Evolutionary conservation across 2,329 filamentous ascomycete species (phyloP), one percentile per base, ranked within the genome.

Genomic region (Cryphonectria carpinicola): DNA sequence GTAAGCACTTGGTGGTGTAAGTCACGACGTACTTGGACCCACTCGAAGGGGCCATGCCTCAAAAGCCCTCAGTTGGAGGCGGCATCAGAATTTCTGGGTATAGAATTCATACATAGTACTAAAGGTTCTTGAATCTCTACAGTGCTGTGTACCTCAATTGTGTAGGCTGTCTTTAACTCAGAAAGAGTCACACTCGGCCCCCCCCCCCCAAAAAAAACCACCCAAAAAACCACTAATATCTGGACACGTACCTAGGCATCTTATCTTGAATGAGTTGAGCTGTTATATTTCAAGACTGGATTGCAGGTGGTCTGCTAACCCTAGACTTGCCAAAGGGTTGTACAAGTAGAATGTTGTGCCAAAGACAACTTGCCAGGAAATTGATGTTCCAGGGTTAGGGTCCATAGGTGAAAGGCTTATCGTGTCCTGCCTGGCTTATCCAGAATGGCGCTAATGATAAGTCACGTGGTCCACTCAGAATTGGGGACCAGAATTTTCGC

Each of bases 401-500:
- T 43, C 14, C 8, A 22, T 1, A n/a, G 19, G 4, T n/a, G n/a
- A 25, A 25, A 25, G 19, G 39, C 39, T 63, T 64, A 64, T 64
- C 61, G 61, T 5, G 22, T 4, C 37, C 35, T 5, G 19, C 14
- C 39, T 46, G 19, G 22, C 61, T 64, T 64, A 64, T 64, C 61
- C 39, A 17, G 14, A 19, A 25, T 13, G 61, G 61, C 61, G 61
- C 61, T 65, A 52, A 35, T 49, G 14, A 13, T 22, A 35, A 65
- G 63, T 65, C 63, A 65, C 63, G 63, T 65, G 63, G 63, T 49
- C 63, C 63, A 65, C 63, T 43, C 41, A 46, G 22, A 43, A 43
- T 11, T 43, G 37, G 39, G 61, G 61, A 43, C 64, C 64, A 66
- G 54, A 66, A 58, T 66, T 66, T 66, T 54, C 65, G 49, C 65